Evolutionary conservation across 2,329 filamentous ascomycete genomes (phyloP), one percentile per base, ranked within the genome.

Genomic region (Trichoderma hamatum): DNA sequence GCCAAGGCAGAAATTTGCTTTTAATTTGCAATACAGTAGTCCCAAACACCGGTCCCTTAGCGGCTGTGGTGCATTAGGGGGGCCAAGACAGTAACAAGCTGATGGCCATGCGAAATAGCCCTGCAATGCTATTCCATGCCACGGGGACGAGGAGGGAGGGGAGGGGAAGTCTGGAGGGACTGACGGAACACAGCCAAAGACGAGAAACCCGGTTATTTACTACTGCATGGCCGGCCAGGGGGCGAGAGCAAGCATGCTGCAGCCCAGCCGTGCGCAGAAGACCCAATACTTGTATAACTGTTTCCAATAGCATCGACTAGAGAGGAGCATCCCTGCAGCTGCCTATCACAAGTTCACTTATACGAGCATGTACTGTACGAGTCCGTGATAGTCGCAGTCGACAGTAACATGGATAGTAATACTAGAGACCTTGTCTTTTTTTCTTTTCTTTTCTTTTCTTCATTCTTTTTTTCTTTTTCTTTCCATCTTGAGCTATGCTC

Each of bases 201-300:
- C 9, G 24, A 30, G 32, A 32, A 32, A 26, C 49, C 61, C 51
- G 61, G 61, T 64, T 54, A 43, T 54, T 54, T 43, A 24, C 36
- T 55, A 34, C 26, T 26, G 51, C 51, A 54, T 54, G 32, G 34
- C 24, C 30, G 16, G 49, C 49, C 55, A 58, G 55, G 32, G 55
- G 55, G 30, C 30, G 13, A 26, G 28, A 46, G 10, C 24, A 16
- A 46, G 16, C 24, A 16, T 52, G 61, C 34, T 55, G 61, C 61
- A 64, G 61, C 61, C 43, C 61, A 64, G 49, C 61, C 61, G 61
- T 43, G 49, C 24, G 61, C 49, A 64, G 49, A 52, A 19, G 51
- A 54, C 52, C 39, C 61, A 54, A 32, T 39, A 39, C 39, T 43
- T 43, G 32, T 39, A 34, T 24, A 11, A n/a, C 36, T 11, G 43